Percentiles rank a stretch among this genome's conserved stretches.
phyloP scores from a whole-genome alignment of 169 alveolate genomes.

The Plasmodium malariae region DNA sequence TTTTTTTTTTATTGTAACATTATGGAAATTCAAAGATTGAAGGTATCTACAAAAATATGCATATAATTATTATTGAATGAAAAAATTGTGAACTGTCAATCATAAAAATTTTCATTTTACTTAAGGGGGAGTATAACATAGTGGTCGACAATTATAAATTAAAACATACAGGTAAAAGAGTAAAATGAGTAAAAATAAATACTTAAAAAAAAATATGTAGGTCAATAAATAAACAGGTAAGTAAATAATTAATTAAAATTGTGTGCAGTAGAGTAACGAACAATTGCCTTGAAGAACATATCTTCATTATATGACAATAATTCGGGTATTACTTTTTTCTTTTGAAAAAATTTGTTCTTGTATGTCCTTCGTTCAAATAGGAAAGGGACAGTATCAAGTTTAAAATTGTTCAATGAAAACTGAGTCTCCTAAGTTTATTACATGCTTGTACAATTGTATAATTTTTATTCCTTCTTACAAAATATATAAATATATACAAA shows the following conservation, averaged over 20 bases:
- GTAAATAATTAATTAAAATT: no score
- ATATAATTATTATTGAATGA: neutral
- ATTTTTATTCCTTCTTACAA: neutral
- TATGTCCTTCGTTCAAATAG: neutral
- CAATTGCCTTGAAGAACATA: neutral
- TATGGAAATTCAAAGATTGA: slow-evolving; percentile 5
- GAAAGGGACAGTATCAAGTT: neutral
- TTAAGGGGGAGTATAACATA: no score
- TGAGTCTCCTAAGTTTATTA: neutral
- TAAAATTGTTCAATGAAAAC: slow-evolving; percentile 1
- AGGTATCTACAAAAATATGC: neutral
- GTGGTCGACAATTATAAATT: no score
- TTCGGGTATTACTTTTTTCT: neutral
- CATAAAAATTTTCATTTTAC: no score
- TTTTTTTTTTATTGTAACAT: neutral
- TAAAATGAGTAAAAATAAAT: no score
- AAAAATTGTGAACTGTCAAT: no score
- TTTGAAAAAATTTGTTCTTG: neutral
- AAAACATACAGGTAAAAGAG: no score
- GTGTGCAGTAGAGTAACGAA: no score
- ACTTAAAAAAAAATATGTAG: no score
- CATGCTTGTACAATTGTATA: neutral
- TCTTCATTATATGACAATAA: neutral
- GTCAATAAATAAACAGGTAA: no score
- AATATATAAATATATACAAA: neutral